Evolutionary conservation across 306 rosid species (phyloP), one percentile per base, ranked within the genome.

Genomic region (Pachyrhizus erosus): DNA sequence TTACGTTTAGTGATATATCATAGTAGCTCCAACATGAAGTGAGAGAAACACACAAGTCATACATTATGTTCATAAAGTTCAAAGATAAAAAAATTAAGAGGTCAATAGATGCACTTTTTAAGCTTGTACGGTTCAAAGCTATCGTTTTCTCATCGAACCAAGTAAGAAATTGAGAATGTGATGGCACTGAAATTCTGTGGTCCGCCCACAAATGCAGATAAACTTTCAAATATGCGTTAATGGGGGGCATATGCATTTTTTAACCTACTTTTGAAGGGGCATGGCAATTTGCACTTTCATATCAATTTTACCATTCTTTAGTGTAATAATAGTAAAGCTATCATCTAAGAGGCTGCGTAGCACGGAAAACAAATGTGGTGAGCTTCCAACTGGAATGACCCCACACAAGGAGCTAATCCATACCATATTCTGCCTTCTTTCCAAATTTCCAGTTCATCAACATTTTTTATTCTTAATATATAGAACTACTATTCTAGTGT

Each of bases 221-320:
- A 65, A 68, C 45, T 78, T 84, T 84, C 90, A 87, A 81, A 82
- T 24, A 40, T 51, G 77, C 34, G 8, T 82, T 84, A 51, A 82
- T 82, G 67, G 29, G 29, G 14, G 18, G 51, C 67, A 81, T 77
- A n/a, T 77, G 74, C 66, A 64, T 60, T 29, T 64, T 72, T 75
- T 57, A 76, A 83, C 80, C 77, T 26, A 86, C 80, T 81, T 61
- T 46, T 48, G 9, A 46, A 15, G 26, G 46, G 55, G 81, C 37
- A 79, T 8, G 18, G 14, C n/a, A 66, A 5, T 1, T 73, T 65
- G 46, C 42, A 58, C 61, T 40, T 49, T 34, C 52, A 14, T 60
- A 23, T 64, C 23, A 29, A 18, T 7, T 37, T 40, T 68, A 27
- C 39, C 26, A 67, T 37, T 18, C 49, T 24, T 15, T 0, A 3